A percentile compares a stretch with the other conserved stretches of the same genome.
Conservation (phyloP, 1,284 basidiomycete species). For the Albatrellus sp. region DNA sequence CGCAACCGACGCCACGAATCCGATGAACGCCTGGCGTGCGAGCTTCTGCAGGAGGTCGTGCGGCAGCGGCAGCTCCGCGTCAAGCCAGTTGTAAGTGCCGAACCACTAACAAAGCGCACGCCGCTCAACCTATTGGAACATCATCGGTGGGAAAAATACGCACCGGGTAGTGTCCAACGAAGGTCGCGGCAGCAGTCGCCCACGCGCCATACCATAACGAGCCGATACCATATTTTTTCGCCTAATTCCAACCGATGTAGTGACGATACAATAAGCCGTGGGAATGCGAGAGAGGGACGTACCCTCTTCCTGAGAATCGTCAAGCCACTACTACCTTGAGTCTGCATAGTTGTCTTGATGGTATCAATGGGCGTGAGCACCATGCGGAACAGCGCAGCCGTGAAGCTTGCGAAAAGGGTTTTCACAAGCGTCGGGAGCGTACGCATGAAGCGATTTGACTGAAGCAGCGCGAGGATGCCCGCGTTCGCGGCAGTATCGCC, state of each 20-base stretch:
- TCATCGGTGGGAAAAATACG: constrained; percentile 10
- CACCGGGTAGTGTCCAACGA: constrained; percentile 81
- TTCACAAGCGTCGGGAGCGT: constrained; percentile 50
- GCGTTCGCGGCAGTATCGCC: constrained; percentile 83
- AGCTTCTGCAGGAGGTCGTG: constrained; percentile 47
- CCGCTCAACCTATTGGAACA: not conserved
- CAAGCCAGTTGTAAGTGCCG: constrained; percentile 75
- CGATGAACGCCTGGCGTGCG: constrained; percentile 72
- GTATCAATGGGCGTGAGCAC: constrained; percentile 82
- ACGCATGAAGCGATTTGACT: constrained; percentile 57
- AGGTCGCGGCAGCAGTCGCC: constrained; percentile 82
- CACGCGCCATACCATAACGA: constrained; percentile 81
- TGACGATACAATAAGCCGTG: not conserved
- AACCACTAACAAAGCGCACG: constrained; percentile 41
- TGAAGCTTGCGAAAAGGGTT: constrained; percentile 58
- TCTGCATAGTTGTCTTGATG: constrained; percentile 85
- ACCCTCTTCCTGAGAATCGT: constrained; percentile 55
- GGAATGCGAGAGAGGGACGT: constrained; percentile 11
- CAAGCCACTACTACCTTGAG: constrained; percentile 64
- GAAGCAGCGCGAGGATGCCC: constrained; percentile 65
- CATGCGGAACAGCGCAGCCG: constrained; percentile 74
- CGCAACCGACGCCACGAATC: constrained; percentile 69
- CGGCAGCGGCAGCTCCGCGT: constrained; percentile 45
- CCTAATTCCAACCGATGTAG: constrained; percentile 21
- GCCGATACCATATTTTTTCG: constrained; percentile 63